A percentile compares a stretch with the other conserved stretches of the same genome.
These are phyloP conservation scores for Rutstroemia sp. DNA, from an alignment of 2,329 filamentous ascomycete genomes.

Conservation along the genomic window DNA sequence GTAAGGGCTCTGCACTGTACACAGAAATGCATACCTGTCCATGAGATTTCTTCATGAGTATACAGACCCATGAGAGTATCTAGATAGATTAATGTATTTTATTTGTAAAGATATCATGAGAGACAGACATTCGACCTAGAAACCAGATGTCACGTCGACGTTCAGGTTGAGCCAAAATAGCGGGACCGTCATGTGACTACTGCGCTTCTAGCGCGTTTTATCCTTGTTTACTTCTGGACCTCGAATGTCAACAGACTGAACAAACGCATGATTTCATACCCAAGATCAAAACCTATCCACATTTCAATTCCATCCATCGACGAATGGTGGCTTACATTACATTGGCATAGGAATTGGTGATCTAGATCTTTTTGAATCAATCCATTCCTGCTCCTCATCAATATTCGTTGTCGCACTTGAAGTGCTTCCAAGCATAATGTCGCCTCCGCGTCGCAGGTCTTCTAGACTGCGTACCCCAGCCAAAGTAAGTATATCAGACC, in stretches of 20 bases:
- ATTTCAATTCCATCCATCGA: not conserved
- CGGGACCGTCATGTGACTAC: not conserved
- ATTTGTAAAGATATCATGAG: too few relatives aligned
- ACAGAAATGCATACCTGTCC: too few relatives aligned
- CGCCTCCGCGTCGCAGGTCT: constrained; percentile 28
- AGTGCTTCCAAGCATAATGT: constrained; percentile 13
- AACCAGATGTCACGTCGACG: too few relatives aligned
- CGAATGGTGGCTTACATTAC: not conserved
- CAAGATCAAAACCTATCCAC: too few relatives aligned
- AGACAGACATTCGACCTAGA: too few relatives aligned
- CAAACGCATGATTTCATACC: constrained; percentile 1
- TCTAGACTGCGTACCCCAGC: constrained; percentile 28
- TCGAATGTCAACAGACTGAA: constrained; percentile 5
- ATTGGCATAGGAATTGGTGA: too few relatives aligned
- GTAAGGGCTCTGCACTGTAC: too few relatives aligned
- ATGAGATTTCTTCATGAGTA: too few relatives aligned
- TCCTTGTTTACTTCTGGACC: constrained; percentile 5
- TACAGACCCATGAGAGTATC: not conserved
- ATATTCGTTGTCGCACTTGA: not conserved
- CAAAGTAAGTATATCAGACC: constrained; percentile 21
- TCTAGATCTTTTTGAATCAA: not conserved
- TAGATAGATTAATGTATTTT: too few relatives aligned
- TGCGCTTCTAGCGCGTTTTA: not conserved
- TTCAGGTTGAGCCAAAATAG: too few relatives aligned
- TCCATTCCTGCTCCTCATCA: not conserved